A percentile compares a stretch with the other conserved stretches of the same genome.
phyloP scores from a whole-genome alignment of 169 alveolate genomes.

The Plasmodium coatneyi region DNA sequence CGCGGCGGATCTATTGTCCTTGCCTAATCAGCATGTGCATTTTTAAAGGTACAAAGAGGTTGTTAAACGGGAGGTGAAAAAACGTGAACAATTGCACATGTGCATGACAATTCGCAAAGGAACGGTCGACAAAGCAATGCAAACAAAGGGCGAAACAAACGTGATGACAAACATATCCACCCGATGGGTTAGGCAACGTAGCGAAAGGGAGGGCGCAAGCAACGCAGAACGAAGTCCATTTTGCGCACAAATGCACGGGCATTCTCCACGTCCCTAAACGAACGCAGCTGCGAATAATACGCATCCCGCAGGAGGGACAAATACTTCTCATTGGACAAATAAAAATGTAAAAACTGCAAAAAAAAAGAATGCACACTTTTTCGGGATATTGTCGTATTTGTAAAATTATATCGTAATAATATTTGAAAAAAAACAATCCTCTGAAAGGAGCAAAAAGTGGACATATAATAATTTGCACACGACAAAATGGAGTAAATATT shows the following conservation, averaged over 20 bases:
- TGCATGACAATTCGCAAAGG: background rate
- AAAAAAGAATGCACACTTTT: conserved; percentile 20
- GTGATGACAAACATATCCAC: background rate
- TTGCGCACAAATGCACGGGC: conserved; percentile 24
- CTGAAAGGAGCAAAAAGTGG: conserved; percentile 29
- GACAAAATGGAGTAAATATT: conserved; percentile 32
- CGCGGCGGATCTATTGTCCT: background rate
- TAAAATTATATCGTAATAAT: conserved; percentile 30
- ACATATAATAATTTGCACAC: conserved; percentile 12
- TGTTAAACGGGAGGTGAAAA: background rate
- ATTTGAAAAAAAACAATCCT: conserved; percentile 10
- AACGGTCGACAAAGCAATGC: background rate
- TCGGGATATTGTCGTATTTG: conserved; percentile 16
- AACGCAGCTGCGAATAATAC: conserved; percentile 7
- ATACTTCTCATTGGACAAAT: conserved; percentile 11
- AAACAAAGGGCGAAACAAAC: background rate
- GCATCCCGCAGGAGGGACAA: conserved; percentile 25
- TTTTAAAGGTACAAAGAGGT: background rate
- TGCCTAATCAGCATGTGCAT: background rate
- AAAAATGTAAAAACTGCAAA: conserved; percentile 19
- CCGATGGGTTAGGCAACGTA: background rate
- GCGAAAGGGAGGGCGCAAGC: conserved; percentile 22
- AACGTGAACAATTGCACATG: background rate
- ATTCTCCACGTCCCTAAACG: background rate
- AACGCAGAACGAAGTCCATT: conserved; percentile 5